Conservation (phyloP, 148 eudicot species). For the Rhododendron kiyosumense region DNA sequence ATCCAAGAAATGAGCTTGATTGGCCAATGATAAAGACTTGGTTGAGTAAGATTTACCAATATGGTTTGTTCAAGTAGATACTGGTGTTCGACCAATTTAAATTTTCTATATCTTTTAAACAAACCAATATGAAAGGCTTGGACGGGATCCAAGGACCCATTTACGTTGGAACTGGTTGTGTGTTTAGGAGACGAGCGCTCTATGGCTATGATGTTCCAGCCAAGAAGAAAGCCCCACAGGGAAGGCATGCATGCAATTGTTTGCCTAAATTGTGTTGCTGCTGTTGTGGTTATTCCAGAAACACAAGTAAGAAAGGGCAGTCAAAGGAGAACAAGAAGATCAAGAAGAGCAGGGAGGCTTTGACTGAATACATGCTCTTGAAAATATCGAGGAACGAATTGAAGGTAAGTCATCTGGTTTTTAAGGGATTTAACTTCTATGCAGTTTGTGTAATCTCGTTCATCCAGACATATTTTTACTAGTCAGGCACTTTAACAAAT, state of each 20-base stretch:
- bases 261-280: constrained; percentile 70
- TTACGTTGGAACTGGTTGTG: no score
- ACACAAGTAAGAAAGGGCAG: constrained; percentile 42
- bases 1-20: no score
- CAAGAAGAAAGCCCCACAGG: no score
- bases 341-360: constrained; percentile 48
- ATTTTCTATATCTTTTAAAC: neutral
- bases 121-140: constrained; percentile 61
- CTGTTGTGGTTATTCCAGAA: neutral
- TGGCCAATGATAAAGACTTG: no score
- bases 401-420: constrained; percentile 34
- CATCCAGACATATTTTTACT: neutral
- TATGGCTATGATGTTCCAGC: no score
- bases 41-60: no score
- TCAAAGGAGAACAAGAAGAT: constrained; percentile 39
- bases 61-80: no score
- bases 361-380: constrained; percentile 47
- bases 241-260: no score
- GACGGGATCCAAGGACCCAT: constrained; percentile 79
- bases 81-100: neutral
- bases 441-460: neutral
- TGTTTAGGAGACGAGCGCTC: no score
- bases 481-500: no score
- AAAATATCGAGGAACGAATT: constrained; percentile 58
- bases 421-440: neutral